A percentile compares a stretch with the other conserved stretches of the same genome.
Evolutionary conservation across 1,284 basidiomycete species (phyloP).

Genomic region (Marasmius tenuissimus): DNA sequence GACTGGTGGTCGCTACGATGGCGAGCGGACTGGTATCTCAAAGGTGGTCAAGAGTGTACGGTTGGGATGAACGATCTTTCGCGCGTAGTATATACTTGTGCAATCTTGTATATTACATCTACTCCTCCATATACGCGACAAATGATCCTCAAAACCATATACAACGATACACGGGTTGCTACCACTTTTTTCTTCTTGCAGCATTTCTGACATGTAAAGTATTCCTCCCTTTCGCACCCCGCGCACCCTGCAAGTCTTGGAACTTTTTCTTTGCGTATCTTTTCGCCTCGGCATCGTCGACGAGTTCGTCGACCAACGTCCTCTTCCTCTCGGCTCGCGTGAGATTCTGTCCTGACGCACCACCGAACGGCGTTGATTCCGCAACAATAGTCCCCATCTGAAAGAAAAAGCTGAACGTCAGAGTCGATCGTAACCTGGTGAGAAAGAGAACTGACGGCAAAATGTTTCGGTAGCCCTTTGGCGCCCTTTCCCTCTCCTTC

Average conservation of each 20-base stretch:
- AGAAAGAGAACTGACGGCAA: constrained; percentile 62
- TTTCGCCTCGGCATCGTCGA: constrained; percentile 28
- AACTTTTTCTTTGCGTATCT: constrained; percentile 95
- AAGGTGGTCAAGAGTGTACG: constrained; percentile 85
- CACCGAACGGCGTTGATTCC: constrained; percentile 75
- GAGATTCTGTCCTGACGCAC: constrained; percentile 70
- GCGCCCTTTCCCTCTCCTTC: constrained; percentile 83
- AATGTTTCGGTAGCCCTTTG: constrained; percentile 86
- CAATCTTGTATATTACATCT: neutral
- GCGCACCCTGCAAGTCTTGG: constrained; percentile 73
- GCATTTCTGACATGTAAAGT: constrained; percentile 67
- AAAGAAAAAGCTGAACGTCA: constrained; percentile 1
- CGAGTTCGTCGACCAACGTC: constrained; percentile 79
- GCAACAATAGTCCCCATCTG: constrained; percentile 90
- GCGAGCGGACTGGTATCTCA: constrained; percentile 81
- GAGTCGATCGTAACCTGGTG: constrained; percentile 5
- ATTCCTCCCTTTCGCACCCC: constrained; percentile 73
- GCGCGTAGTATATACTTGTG: neutral
- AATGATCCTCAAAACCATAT: too few relatives aligned
- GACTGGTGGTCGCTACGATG: constrained; percentile 59
- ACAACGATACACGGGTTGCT: constrained; percentile 14
- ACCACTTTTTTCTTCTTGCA: constrained; percentile 68
- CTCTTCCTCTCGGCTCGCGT: constrained; percentile 69
- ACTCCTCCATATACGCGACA: too few relatives aligned
- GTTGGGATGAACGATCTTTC: constrained; percentile 31